Percentiles rank a stretch among this genome's conserved stretches.
Conservation (phyloP, 2,329 filamentous ascomycete genomes). For the Fusarium sp. region DNA sequence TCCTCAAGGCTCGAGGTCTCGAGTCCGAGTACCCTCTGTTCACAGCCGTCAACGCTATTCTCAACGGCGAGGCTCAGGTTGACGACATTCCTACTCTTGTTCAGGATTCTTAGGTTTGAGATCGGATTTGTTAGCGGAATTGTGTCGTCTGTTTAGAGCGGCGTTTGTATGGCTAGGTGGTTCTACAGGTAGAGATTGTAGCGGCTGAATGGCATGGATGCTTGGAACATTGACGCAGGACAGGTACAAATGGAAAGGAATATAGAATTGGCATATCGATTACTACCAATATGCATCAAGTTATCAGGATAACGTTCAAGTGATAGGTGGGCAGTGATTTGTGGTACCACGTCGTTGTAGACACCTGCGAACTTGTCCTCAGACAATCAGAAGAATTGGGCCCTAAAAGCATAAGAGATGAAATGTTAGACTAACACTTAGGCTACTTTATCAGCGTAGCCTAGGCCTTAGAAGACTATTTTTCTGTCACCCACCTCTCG, state of each 20-base stretch:
- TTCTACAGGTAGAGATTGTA: constrained; percentile 23
- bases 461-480: no score
- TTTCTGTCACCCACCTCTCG: no score
- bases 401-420: no score
- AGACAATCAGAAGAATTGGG: no score
- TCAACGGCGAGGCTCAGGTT: constrained; percentile 79
- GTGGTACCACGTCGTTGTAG: no score
- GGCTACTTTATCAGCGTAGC: no score
- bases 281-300: not conserved
- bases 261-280: constrained; percentile 16
- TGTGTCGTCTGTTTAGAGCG: constrained; percentile 29
- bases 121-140: constrained; percentile 5
- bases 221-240: not conserved
- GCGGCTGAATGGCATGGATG: constrained; percentile 20
- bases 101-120: constrained; percentile 46
- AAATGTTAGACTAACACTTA: no score
- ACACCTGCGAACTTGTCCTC: not conserved
- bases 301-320: not conserved
- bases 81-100: constrained; percentile 83
- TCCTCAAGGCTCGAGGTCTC: constrained; percentile 80
- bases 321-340: no score
- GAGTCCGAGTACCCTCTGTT: constrained; percentile 92
- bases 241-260: not conserved
- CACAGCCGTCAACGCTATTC: constrained; percentile 84
- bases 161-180: constrained; percentile 38